Evolutionary conservation across 139 green algal genomes (phyloP), one percentile per base, ranked within the genome.

Genomic region (Micractinium sp.): DNA sequence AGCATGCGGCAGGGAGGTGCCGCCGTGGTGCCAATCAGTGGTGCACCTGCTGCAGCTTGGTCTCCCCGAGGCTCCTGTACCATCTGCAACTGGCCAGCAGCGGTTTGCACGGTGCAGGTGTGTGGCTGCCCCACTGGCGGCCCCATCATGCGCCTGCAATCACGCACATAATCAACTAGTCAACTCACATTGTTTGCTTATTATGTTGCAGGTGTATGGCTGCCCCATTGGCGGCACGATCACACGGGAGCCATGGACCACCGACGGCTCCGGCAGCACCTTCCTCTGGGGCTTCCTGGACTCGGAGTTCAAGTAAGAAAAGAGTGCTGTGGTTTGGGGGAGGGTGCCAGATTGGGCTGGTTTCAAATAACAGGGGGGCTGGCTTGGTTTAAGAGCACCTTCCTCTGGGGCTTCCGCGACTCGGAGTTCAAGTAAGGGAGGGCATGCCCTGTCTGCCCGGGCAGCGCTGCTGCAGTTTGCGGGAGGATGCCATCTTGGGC

Each of bases 271-370:
- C 16, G 97, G 97, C 78, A 95, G 89, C 87, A 97, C 96, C 23
- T 99, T 96, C 93, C 96, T 99, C 81, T 99, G 96, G 96, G 96
- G 94, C 69, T 96, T 94, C 85, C 94, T 97, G 77, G 97, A 99
- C 75, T 90, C 91, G 31, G 94, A 92, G 38, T 99, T 92, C 94
- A 94, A 92, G 95, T 97, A 84, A 53, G 87, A 20, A 14, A 33
- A 63, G 33, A 3, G 81, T 81, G 75, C 33, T 47, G 29, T 60
- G 35, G 33, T 47, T 81, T 16, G 60, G 19, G 27, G n/a, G n/a
- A n/a, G n/a, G n/a, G n/a, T n/a, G n/a, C n/a, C n/a, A n/a, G n/a
- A n/a, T n/a, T n/a, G n/a, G n/a, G n/a, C n/a, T n/a, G n/a, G n/a
- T n/a, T n/a, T n/a, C n/a, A n/a, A n/a, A n/a, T n/a, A n/a, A n/a